Base-by-base conservation (phyloP, 2,329 filamentous ascomycete species). In the Cladosporium sp. region DNA sequence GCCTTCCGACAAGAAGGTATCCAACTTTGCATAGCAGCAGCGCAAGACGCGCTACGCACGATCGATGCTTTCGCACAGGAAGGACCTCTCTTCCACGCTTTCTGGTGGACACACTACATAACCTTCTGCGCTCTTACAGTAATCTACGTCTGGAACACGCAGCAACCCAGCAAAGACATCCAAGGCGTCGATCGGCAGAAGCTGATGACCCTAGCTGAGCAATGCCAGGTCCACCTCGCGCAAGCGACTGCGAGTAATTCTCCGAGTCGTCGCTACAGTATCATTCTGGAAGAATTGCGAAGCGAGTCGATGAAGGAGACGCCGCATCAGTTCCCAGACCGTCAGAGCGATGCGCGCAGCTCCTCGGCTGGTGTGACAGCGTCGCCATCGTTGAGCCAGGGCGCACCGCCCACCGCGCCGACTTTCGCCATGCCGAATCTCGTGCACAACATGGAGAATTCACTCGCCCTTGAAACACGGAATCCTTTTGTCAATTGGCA, bases 21-120 rank as follows among this genome's bases (percentile, higher is more conserved):
- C 22, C 51, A 49, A 15, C 49, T 49, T 11, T 52, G 54, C 43
- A 36, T 52, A 3, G 38, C 41, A 9, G 53, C 55, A 13, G 55
- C 49, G 11, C 36, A 39, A 7, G 43, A 53, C 18, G 45, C 45
- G 2, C 17, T 57, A 9, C 53, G 47, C 32, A 67, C 58, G 0
- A 71, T 72, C 2, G 68, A 74, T 48, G 61, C 61, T 3, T 68
- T 73, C 59, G 68, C 67, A 6, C 44, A 57, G 1, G 68, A 71
- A 20, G 66, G 65, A 17, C 61, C 58, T n/a, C 54, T 69, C 7
- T 74, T 71, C 20, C 69, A 74, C 37, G 71, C 72, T 0, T 68
- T 74, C 20, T 75, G 73, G 73, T 77, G 73, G 68, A 76, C 72
- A 7, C 73, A 73, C 18, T 76, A 76, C 43, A 71, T 76, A 0